phyloP scores from a whole-genome alignment of 768 basidiomycete species.

The Termitomyces sp. region DNA sequence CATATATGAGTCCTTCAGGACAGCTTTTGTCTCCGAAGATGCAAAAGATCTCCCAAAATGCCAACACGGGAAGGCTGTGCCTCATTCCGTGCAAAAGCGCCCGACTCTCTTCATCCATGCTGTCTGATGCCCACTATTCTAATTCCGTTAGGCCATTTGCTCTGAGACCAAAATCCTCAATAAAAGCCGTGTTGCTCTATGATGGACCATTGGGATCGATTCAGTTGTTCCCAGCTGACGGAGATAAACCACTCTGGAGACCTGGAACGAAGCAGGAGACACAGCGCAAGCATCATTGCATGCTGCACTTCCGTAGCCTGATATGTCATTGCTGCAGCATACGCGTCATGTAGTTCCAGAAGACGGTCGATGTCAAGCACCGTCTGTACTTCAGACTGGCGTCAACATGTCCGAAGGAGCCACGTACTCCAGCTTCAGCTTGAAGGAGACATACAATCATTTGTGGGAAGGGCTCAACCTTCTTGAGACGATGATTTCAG shows the following conservation, averaged over 20 bases:
- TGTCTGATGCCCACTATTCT: background rate
- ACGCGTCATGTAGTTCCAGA: background rate
- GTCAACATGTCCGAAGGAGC: background rate
- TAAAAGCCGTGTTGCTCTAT: background rate
- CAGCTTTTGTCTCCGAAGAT: background rate
- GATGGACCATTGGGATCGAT: background rate
- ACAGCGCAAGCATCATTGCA: background rate
- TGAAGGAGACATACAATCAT: background rate
- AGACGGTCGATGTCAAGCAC: background rate
- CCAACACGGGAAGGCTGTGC: background rate
- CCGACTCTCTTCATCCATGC: background rate
- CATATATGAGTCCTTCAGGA: background rate
- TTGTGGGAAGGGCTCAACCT: background rate
- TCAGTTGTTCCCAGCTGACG: background rate
- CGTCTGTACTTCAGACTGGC: background rate
- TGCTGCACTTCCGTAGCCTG: background rate
- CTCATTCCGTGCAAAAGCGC: background rate
- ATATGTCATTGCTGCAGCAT: background rate
- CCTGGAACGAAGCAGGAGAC: background rate
- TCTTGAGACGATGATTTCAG: background rate
- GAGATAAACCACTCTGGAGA: background rate
- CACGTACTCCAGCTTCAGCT: background rate
- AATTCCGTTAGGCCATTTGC: background rate
- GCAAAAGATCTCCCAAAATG: constrained; percentile 8
- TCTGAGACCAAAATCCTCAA: constrained; percentile 1